A percentile compares a stretch with the other conserved stretches of the same genome.
phyloP scores from a whole-genome alignment of 2,329 filamentous ascomycete genomes.

The Rosellinia necatrix region DNA sequence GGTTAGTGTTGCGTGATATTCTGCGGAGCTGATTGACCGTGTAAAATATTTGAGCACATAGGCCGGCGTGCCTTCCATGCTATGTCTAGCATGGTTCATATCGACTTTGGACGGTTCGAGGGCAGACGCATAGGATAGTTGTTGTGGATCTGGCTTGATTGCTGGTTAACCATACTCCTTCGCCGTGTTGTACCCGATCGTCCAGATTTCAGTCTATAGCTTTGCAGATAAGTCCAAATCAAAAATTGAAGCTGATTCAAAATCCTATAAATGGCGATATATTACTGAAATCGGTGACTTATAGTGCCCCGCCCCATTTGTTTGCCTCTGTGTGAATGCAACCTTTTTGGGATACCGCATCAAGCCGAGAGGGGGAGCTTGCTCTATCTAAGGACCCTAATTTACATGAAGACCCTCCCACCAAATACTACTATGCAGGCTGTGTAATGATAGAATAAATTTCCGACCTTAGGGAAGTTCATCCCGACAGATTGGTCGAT shows the following conservation, averaged over 20 bases:
- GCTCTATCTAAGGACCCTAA: too few relatives aligned
- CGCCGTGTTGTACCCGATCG: slow-evolving; percentile 33
- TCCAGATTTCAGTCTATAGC: slow-evolving; percentile 24
- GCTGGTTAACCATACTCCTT: slow-evolving; percentile 32
- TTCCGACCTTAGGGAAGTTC: too few relatives aligned
- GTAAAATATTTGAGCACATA: slow-evolving; percentile 18
- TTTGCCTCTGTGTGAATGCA: not conserved
- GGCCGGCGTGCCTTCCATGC: slow-evolving; percentile 20
- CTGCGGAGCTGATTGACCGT: slow-evolving; percentile 14
- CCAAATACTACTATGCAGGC: too few relatives aligned
- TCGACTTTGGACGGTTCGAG: slow-evolving; percentile 25
- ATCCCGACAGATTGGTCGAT: too few relatives aligned
- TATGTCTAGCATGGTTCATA: slow-evolving; percentile 13
- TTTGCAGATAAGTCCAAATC: slow-evolving; percentile 19
- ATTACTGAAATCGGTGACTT: not conserved
- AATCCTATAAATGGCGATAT: not conserved
- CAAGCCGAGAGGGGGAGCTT: not conserved
- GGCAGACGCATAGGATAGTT: slow-evolving; percentile 36
- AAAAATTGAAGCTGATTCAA: not conserved
- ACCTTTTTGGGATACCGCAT: not conserved
- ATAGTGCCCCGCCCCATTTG: not conserved
- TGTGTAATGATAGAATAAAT: too few relatives aligned
- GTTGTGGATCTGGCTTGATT: slow-evolving; percentile 31
- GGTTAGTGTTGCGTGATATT: slow-evolving; percentile 7
- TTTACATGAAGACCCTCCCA: too few relatives aligned